Evolutionary conservation across 805 yeast species (phyloP).

Genomic region (Wickerhamomyces silvicola): DNA sequence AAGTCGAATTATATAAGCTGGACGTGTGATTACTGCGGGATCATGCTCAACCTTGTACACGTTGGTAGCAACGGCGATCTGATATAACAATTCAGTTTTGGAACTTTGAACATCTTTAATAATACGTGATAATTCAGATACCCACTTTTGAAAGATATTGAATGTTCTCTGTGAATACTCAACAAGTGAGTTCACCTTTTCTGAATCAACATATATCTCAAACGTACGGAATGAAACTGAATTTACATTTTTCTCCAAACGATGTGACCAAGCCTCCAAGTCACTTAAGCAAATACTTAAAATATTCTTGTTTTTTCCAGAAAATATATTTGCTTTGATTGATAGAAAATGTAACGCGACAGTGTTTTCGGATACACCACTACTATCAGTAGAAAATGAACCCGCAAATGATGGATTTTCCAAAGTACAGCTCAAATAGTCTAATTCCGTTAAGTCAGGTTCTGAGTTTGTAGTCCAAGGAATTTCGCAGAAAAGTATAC

Average conservation of each 20-base stretch:
- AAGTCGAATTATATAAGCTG: conserved; percentile 73
- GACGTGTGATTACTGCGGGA: conserved; percentile 85
- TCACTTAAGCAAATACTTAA: conserved; percentile 10
- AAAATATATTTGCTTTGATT: conserved; percentile 2
- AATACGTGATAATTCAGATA: conserved; percentile 4
- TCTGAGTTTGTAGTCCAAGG: conserved; percentile 11
- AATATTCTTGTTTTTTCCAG: background rate
- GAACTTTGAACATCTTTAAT: conserved; percentile 10
- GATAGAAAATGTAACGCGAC: conserved; percentile 15
- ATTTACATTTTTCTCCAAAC: conserved; percentile 1
- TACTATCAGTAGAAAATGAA: conserved; percentile 9
- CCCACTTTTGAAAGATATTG: conserved; percentile 7
- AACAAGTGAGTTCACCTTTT: conserved; percentile 30
- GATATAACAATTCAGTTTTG: conserved; percentile 33
- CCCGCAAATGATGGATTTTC: conserved; percentile 19
- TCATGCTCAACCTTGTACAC: conserved; percentile 61
- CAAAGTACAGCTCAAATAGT: conserved; percentile 7
- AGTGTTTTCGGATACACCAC: conserved; percentile 10
- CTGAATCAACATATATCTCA: conserved; percentile 25
- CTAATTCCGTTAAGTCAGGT: conserved; percentile 11
- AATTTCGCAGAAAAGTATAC: conserved; percentile 32
- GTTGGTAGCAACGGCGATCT: conserved; percentile 41
- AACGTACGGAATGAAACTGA: conserved; percentile 25
- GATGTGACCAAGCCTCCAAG: conserved; percentile 28
- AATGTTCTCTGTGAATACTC: conserved; percentile 13